Evolutionary conservation across 2,329 filamentous ascomycete genomes (phyloP).

Genomic region (Botrytis tulipae): DNA sequence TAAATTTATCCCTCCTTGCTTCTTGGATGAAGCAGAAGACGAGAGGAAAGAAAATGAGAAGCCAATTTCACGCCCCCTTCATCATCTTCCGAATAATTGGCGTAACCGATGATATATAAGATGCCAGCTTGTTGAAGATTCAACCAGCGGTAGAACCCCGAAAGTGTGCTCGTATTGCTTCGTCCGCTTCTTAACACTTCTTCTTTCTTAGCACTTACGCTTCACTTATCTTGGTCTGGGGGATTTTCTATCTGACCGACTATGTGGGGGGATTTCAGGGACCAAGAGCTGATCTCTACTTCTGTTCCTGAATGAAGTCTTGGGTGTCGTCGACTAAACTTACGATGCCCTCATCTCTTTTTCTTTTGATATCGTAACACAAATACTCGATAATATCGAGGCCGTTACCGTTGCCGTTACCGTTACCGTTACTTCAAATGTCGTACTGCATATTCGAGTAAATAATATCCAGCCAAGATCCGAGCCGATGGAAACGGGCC

Average conservation of each 20-base stretch:
- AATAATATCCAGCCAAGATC: neutral
- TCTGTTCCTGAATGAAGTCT: neutral
- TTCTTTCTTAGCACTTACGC: neutral
- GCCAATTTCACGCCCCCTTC: neutral
- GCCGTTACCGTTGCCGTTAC: neutral
- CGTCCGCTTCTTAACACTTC: neutral
- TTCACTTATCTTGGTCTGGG: neutral
- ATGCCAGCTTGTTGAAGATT: neutral
- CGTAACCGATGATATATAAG: neutral
- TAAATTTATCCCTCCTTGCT: neutral
- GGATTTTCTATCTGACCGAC: neutral
- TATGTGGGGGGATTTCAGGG: neutral
- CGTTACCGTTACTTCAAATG: neutral
- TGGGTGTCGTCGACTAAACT: neutral
- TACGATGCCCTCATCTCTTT: neutral
- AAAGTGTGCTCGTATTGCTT: neutral
- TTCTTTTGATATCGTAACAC: neutral
- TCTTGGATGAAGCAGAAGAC: neutral
- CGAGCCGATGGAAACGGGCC: neutral
- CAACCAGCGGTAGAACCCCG: neutral
- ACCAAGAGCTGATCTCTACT: neutral
- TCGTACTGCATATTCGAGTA: neutral
- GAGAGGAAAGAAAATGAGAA: neutral
- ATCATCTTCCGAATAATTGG: neutral
- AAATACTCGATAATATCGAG: neutral